A percentile compares a stretch with the other conserved stretches of the same genome.
Evolutionary conservation across 768 basidiomycete genomes (phyloP).

Genomic region (Mycena filopes): DNA sequence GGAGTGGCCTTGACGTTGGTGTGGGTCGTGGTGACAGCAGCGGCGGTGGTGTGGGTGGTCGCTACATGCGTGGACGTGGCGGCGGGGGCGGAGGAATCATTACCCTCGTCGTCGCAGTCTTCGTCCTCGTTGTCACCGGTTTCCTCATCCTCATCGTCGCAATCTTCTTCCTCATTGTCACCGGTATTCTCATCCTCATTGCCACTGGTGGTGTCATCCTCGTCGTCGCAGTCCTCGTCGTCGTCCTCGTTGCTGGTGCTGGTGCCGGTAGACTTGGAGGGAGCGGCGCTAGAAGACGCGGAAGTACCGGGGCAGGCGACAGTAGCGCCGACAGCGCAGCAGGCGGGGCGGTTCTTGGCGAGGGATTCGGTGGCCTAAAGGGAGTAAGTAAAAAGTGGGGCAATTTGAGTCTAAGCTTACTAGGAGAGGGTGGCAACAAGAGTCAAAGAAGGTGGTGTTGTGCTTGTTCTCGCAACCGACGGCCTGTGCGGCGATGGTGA

Average conservation of each 20-base stretch:
- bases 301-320: slow-evolving; percentile 24
- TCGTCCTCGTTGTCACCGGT: slow-evolving; percentile 39
- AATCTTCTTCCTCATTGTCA: slow-evolving; percentile 39
- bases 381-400: background rate
- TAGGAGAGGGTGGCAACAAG: slow-evolving; percentile 79
- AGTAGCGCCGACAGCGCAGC: slow-evolving; percentile 60
- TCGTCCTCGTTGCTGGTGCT: slow-evolving; percentile 39
- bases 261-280: slow-evolving; percentile 32
- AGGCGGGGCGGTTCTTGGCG: slow-evolving; percentile 53
- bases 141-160: slow-evolving; percentile 45
- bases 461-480: slow-evolving; percentile 61
- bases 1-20: slow-evolving; percentile 32
- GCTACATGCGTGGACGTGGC: slow-evolving; percentile 12
- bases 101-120: slow-evolving; percentile 42
- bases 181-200: slow-evolving; percentile 48
- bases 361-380: slow-evolving; percentile 63
- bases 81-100: slow-evolving; percentile 27
- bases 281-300: slow-evolving; percentile 35
- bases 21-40: slow-evolving; percentile 29
- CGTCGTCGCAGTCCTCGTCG: slow-evolving; percentile 42
- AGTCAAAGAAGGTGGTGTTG: slow-evolving; percentile 66
- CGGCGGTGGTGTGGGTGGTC: slow-evolving; percentile 14
- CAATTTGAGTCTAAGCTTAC: slow-evolving; percentile 44
- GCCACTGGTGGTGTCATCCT: slow-evolving; percentile 38
- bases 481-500: slow-evolving; percentile 7